Evolutionary conservation across 257 asterid species (phyloP).

Genomic region (Ophiorrhiza pumila): DNA sequence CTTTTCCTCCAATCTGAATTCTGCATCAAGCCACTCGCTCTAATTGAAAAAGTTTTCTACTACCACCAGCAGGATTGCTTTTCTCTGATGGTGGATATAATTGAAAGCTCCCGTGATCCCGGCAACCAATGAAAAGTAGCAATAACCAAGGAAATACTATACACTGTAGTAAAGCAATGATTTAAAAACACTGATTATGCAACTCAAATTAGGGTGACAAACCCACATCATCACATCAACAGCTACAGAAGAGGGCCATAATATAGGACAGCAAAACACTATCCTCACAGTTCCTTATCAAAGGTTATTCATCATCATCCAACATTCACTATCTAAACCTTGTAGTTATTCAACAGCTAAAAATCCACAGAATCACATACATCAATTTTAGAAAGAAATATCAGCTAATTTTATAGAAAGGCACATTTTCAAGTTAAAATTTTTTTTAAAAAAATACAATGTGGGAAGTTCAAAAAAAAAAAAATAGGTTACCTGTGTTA

Average conservation of each 20-base stretch:
- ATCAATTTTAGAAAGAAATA: not conserved
- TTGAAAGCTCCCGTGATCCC: slow-evolving; percentile 38
- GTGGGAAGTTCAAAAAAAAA: no score
- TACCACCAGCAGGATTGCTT: slow-evolving; percentile 23
- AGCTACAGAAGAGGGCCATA: slow-evolving; percentile 11
- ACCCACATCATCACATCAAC: slow-evolving; percentile 22
- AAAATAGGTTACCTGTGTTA: slow-evolving; percentile 35
- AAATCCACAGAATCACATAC: not conserved
- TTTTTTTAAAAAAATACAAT: not conserved
- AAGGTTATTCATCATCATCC: slow-evolving; percentile 11
- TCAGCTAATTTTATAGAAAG: slow-evolving; percentile 12
- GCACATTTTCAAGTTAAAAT: not conserved
- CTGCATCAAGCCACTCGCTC: slow-evolving; percentile 30
- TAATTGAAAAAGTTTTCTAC: slow-evolving; percentile 19
- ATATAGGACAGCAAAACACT: slow-evolving; percentile 19
- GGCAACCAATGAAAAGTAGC: slow-evolving; percentile 21
- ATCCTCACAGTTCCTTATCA: slow-evolving; percentile 15
- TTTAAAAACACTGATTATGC: slow-evolving; percentile 29
- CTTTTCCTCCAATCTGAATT: slow-evolving; percentile 21
- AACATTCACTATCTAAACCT: slow-evolving; percentile 13
- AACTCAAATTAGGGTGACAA: slow-evolving; percentile 19
- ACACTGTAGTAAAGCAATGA: slow-evolving; percentile 24
- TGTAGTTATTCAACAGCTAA: slow-evolving; percentile 7
- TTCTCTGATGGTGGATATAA: slow-evolving; percentile 22
- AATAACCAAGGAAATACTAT: slow-evolving; percentile 17